phyloP scores from a whole-genome alignment of 2,329 filamentous ascomycete genomes.

The Kalaharituber pfeilii region DNA sequence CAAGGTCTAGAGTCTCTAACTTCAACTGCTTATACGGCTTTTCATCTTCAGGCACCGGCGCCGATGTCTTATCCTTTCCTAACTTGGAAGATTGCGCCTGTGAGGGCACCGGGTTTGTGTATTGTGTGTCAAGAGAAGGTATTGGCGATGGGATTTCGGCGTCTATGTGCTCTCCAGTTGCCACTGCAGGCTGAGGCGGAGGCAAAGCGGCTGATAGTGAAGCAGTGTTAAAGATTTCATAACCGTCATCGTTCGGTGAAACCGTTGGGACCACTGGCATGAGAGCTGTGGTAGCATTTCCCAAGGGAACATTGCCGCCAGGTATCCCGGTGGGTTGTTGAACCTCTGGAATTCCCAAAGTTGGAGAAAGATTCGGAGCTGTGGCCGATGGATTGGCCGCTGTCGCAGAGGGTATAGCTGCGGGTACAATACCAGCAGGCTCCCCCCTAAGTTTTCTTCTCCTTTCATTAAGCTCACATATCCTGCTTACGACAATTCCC shows the following conservation, averaged over 20 bases:
- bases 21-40: conserved; percentile 32
- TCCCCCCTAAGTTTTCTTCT: conserved; percentile 8
- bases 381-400: too few relatives aligned
- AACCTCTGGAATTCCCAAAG: too few relatives aligned
- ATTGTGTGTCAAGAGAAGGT: too few relatives aligned
- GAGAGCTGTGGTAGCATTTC: conserved; percentile 3
- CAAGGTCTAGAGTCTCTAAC: conserved; percentile 56
- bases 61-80: too few relatives aligned
- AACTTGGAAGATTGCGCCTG: too few relatives aligned
- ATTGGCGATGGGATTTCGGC: too few relatives aligned
- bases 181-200: too few relatives aligned
- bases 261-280: conserved; percentile 8
- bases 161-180: too few relatives aligned
- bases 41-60: conserved; percentile 8
- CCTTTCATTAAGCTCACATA: conserved; percentile 40
- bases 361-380: too few relatives aligned
- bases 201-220: not conserved
- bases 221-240: not conserved
- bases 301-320: not conserved
- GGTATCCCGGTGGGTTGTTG: too few relatives aligned
- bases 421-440: not conserved
- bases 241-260: too few relatives aligned
- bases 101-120: too few relatives aligned
- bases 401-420: not conserved
- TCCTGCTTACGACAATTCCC: conserved; percentile 48